Evolutionary conservation across 164 flowering plant genomes (phyloP), one percentile per base, ranked within the genome.

Genomic region (Umbilicus rupestris): DNA sequence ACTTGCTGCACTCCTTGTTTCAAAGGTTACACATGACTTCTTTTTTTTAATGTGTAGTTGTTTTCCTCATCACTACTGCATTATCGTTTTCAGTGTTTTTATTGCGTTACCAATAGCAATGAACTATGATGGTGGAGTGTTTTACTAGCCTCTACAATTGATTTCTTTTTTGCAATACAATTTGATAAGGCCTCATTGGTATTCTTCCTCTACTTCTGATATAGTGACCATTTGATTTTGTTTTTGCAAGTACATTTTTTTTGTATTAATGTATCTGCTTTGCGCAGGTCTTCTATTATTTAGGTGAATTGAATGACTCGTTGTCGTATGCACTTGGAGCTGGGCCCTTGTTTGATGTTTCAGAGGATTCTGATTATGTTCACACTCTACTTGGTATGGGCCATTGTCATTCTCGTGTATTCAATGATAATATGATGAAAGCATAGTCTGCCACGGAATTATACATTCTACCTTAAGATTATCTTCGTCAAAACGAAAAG

Each of bases 291-390:
- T 91, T 89, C 76, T 91, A 87, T 73, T 85, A 86, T 73, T 73
- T 91, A 75, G 87, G 96, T 62, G 98, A 94, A 73, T 83, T 84
- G 19, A 83, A 91, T 76, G 98, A 91, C 64, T 86, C 97, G 8
- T 68, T 94, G 42, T 80, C 90, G 10, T 94, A 90, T 80, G 98
- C 98, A 16, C 84, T 94, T 50, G 96, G 97, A 74, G 97, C 97
- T 70, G 94, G 97, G 58, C 81, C 96, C 35, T 62, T 85, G 8
- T 93, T 93, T 82, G 90, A 93, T 78, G 89, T 93, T 30, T 88
- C 96, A 16, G 98, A 89, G 76, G 97, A 90, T 69, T 87, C 97
- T 63, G 89, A 87, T 74, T 87, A 87, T 70, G 91, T 90, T 64
- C 85, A 84, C 63, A 86, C 97, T 42, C 88, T 94, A 62, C 89